Evolutionary conservation across 345 rosid species (phyloP).

Genomic region (Camelina sativa): DNA sequence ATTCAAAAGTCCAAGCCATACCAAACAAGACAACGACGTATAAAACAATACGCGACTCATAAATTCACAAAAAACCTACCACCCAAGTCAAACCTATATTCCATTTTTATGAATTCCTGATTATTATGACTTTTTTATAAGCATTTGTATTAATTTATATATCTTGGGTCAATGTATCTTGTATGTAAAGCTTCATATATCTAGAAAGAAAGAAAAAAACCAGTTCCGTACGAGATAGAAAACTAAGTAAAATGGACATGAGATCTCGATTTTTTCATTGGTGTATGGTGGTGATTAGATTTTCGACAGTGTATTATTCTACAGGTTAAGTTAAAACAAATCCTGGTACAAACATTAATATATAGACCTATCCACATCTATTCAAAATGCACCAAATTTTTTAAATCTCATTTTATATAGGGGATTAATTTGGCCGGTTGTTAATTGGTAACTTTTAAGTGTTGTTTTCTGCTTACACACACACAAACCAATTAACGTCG

Average conservation of each 20-base stretch:
- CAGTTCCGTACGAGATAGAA: constrained; percentile 6
- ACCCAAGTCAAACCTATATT: constrained; percentile 38
- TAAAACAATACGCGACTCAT: constrained; percentile 30
- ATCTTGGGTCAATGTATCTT: constrained; percentile 6
- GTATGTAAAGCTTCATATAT: neutral
- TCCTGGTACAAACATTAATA: neutral
- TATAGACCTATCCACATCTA: neutral
- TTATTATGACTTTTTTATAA: constrained; percentile 27
- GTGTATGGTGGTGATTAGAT: neutral
- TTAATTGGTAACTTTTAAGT: neutral
- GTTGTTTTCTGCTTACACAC: neutral
- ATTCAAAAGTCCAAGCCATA: constrained; percentile 29
- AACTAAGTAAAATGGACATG: neutral
- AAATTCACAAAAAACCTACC: constrained; percentile 19
- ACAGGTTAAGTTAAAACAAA: too few relatives aligned
- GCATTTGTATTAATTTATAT: constrained; percentile 17
- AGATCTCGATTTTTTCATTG: neutral
- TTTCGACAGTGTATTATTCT: neutral
- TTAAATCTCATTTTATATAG: too few relatives aligned
- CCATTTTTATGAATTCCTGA: neutral
- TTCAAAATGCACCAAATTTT: neutral
- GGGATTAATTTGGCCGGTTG: too few relatives aligned
- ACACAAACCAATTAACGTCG: constrained; percentile 4
- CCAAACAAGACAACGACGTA: constrained; percentile 40
- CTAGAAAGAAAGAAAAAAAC: constrained; percentile 1